Conservation (phyloP, 176 grass and related monocot genomes). For the Zea mays region Zm-B73-REFERENCE-NAM-5.0 NC_050099.1:163837501-163838000, state of each 20-base stretch:
- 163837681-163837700: not conserved
- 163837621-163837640: too few species aligned
- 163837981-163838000: slow-evolving; percentile 18
- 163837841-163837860: slow-evolving; percentile 79
- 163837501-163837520: slow-evolving; percentile 25
- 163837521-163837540: slow-evolving; percentile 29
- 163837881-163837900: slow-evolving; percentile 72
- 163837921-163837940: slow-evolving; percentile 69
- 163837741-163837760: slow-evolving; percentile 23
- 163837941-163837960: slow-evolving; percentile 78
- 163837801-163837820: slow-evolving; percentile 62
- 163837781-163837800: slow-evolving; percentile 52
- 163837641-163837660: too few species aligned
- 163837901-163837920: slow-evolving; percentile 74
- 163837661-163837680: too few species aligned
- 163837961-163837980: not conserved
- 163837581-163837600: too few species aligned
- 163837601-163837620: too few species aligned
- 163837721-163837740: slow-evolving; percentile 1
- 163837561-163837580: not conserved
- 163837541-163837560: slow-evolving; percentile 20
- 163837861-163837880: slow-evolving; percentile 68
- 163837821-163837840: slow-evolving; percentile 67
- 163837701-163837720: slow-evolving; percentile 18
- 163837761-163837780: slow-evolving; percentile 52